These are phyloP conservation scores for Litsea cubeba DNA, from an alignment of 164 flowering plant genomes.

Conservation along the genomic window DNA sequence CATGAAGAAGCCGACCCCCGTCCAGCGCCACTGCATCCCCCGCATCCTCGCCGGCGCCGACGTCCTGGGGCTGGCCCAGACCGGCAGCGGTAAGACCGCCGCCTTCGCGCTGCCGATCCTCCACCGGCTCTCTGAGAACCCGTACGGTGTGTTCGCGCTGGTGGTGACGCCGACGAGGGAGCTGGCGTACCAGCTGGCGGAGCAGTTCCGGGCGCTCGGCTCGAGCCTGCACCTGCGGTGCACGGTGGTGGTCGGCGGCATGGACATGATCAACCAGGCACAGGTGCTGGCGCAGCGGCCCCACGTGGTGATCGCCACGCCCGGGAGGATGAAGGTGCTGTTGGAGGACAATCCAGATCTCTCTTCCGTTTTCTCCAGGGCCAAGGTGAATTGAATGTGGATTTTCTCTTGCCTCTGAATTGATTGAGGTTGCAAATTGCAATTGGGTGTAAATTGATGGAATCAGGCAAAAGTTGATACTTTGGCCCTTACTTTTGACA, in stretches of 20 bases:
- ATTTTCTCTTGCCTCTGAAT: too few relatives aligned
- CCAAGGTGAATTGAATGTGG: slow-evolving; percentile 47
- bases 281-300: slow-evolving; percentile 55
- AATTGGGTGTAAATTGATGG: too few relatives aligned
- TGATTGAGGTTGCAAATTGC: too few relatives aligned
- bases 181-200: slow-evolving; percentile 85
- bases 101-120: slow-evolving; percentile 92
- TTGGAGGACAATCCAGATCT: slow-evolving; percentile 70
- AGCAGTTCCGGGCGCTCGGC: slow-evolving; percentile 87
- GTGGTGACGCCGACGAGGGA: slow-evolving; percentile 93
- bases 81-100: slow-evolving; percentile 94
- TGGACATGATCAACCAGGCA: slow-evolving; percentile 72
- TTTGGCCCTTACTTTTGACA: too few relatives aligned
- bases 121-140: slow-evolving; percentile 57
- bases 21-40: slow-evolving; percentile 83
- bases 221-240: slow-evolving; percentile 57
- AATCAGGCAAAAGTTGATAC: too few relatives aligned
- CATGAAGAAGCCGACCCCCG: slow-evolving; percentile 65
- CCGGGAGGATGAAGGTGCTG: slow-evolving; percentile 77
- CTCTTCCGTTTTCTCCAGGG: slow-evolving; percentile 57
- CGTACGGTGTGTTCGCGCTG: slow-evolving; percentile 74
- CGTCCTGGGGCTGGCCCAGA: slow-evolving; percentile 81
- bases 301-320: slow-evolving; percentile 85
- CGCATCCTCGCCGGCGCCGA: slow-evolving; percentile 66
- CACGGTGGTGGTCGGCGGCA: slow-evolving; percentile 85